Evolutionary conservation across 305 asterid genomes (phyloP), one percentile per base, ranked within the genome.

Genomic region (Fraxinus albicans): DNA sequence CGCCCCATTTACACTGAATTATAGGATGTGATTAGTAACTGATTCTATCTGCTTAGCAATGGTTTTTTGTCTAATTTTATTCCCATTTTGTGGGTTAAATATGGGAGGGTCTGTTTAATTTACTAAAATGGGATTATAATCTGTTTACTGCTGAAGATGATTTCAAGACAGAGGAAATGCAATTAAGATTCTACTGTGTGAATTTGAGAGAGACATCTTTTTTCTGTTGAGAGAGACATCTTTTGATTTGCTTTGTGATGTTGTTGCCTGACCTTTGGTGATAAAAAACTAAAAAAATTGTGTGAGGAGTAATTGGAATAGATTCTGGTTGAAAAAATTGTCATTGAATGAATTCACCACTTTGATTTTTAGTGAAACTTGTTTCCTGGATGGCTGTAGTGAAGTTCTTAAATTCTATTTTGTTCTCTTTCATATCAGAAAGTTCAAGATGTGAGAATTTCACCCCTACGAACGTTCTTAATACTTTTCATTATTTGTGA

Each of bases 21-120:
- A 36, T 29, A 17, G 4, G 80, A 58, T 73, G 55, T 83, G 79
- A 67, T 65, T 83, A 42, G n/a, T 21, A 21, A 21, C 13, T 33
- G 8, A 40, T 34, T 21, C 40, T 34, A 19, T 67, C 81, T 73
- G 85, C 76, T 40, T 73, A 38, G 86, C 73, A 50, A 1, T 55
- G 35, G 4, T 13, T 9, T 47, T 13, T 47, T 47, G 6, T 13
- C n/a, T 44, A 44, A 12, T 44, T 44, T 44, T 44, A 13, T 47
- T 47, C 23, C 23, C 4, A 15, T 17, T 53, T 17, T 53, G 63
- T 79, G 65, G 13, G 2, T 19, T 17, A 33, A 53, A 53, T 53
- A 53, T n/a, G 67, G 0, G 65, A 55, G 8, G 67, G 25, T 55
- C 27, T 6, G 67, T 55, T 55, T 55, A 55, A 55, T 55, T 55